Base-by-base conservation (phyloP, 2,329 filamentous ascomycete species). In the Macrophomina phaseolina region DNA sequence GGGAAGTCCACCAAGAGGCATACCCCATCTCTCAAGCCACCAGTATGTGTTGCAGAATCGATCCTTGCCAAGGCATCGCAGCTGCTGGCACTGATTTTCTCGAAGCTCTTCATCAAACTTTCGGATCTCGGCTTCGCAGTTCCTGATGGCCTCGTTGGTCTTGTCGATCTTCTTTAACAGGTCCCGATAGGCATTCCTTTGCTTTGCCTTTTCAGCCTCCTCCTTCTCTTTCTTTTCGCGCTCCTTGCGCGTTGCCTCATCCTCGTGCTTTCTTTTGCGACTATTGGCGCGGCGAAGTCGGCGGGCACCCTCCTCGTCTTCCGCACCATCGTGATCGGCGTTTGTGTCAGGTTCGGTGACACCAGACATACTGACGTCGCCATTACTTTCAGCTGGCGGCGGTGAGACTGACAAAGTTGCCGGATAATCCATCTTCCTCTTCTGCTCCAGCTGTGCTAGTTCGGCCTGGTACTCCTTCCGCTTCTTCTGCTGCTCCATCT, bases 1-100 rank as follows among this genome's bases (percentile, higher is more conserved):
- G 0, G 94, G 94, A 65, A 97, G 84, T 4, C 95, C 95, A 38
- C 86, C 93, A 74, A 94, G 97, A 0, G 95, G 95, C 94, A 98
- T 98, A 30, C 94, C 95, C 74, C 98, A 99, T 69, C 94, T 90
- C 80, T 99, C 95, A 77, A 98, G 97, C 94, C 95, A 99, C 83
- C 96, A 98, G 80, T 98, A 99, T 64, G 94, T 89, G 79, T 99
- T 98, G 89, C 94, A 97, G 83, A 97, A 99, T 52, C 95, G 89
- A 79, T 99, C 95, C 77, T 95, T 94, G 68, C 95, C 95, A 32
- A 99, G 84, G 18, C 94, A 89, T 69, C 92, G 90, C 18, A 94
- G 97, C 69, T 95, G 90, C 42, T 94, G 92, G 73, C 94, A 97
- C 78, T 97, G 92, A 48, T 94, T 93, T 79, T 98, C 94, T 63